Base-by-base conservation (phyloP, 2,329 filamentous ascomycete species). In the Phaeosphaeriaceae sp. region DNA sequence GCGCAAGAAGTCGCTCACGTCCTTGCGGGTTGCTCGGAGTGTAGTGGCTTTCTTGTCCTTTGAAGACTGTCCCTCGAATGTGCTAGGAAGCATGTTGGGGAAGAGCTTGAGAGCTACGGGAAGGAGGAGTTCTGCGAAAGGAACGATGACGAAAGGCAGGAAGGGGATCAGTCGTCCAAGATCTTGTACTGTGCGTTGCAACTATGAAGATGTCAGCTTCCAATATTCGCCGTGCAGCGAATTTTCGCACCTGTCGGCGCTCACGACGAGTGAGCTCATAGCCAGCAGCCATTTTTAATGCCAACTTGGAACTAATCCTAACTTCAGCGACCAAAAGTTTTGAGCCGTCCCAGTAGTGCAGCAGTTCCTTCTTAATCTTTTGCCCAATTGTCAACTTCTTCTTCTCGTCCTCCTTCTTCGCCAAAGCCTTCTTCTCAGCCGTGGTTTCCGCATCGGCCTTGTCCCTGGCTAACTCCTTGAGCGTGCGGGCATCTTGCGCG, bases 341-440 rank as follows among this genome's bases (percentile, higher is more conserved):
- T 25, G 93, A 98, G 59, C 95, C 95, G 79, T 99, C 95, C 94
- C 95, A 98, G 82, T 99, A 99, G 78, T 99, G 95, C 61, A 89
- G 88, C 15, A 84, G 85, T 79, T 99, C 95, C 78, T 96, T 93
- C 85, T 97, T 99, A 73, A 99, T 89, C 81, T 93, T 96, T 77
- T 98, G 91, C 79, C 88, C 90, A 1, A 98, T 50, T 0, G 93
- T 97, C 79, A 97, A 81, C 76, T 97, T 97, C 82, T 93, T 92
- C 69, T 89, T 86, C 56, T 91, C 89, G 40, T 68, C 69, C 54
- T 91, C 87, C 65, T 87, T 85, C 72, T 88, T 88, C 56, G 87
- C 84, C 9, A 85, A 77, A 0, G 83, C 76, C 53, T 85, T 86
- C 65, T 89, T 85, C 54, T 83, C 80, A 9, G 81, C 78, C n/a